These are phyloP conservation scores for Tuctoria greenei DNA, from an alignment of 176 grass and related monocot species.

Conservation along the genomic window DNA sequence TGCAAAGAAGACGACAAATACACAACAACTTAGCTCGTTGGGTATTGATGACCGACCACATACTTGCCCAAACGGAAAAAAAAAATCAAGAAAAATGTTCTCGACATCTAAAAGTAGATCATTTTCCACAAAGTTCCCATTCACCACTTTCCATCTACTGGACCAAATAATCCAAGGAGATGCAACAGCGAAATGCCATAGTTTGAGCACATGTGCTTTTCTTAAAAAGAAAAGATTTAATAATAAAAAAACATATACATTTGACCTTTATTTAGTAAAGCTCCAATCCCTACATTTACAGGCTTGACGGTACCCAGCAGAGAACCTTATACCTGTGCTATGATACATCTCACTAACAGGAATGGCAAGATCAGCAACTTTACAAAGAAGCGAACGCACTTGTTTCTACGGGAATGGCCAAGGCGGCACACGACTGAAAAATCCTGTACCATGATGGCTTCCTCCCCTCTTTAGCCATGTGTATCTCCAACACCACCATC, in stretches of 20 bases:
- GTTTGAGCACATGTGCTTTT: not conserved
- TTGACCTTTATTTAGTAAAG: constrained; percentile 45
- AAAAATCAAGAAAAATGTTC: too few species aligned
- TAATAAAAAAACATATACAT: not conserved
- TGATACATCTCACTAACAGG: constrained; percentile 42
- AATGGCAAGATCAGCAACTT: constrained; percentile 50
- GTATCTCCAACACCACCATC: constrained; percentile 25
- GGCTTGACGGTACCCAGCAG: constrained; percentile 39
- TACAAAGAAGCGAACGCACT: constrained; percentile 41
- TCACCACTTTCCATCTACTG: not conserved
- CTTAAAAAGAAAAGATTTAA: not conserved
- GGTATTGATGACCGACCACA: too few species aligned
- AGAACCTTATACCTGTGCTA: constrained; percentile 59
- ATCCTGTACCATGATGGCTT: constrained; percentile 17
- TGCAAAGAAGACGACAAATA: too few species aligned
- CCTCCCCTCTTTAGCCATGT: constrained; percentile 9
- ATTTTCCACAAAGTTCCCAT: not conserved
- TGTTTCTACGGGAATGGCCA: not conserved
- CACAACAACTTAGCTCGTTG: too few species aligned
- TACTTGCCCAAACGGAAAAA: too few species aligned
- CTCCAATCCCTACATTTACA: constrained; percentile 48
- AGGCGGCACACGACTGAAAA: not conserved
- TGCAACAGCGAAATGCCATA: not conserved
- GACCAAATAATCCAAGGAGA: not conserved
- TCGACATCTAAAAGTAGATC: not conserved